These are phyloP conservation scores for Raddia distichophylla DNA, from an alignment of 176 grass and related monocot species.

Conservation along the genomic window DNA sequence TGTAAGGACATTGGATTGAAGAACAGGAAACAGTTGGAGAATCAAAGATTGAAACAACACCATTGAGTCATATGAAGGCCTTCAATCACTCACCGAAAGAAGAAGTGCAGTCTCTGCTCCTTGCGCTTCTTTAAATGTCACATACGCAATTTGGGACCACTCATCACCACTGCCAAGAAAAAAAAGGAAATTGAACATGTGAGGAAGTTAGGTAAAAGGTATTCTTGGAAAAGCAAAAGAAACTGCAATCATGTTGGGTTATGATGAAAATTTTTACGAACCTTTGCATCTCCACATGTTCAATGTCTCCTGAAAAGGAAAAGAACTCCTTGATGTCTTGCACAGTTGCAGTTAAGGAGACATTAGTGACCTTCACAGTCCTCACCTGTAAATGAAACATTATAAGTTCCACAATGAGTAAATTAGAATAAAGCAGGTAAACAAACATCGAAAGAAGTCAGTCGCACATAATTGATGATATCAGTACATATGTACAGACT, in stretches of 20 bases:
- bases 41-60: background rate
- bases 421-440: conserved; percentile 18
- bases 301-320: conserved; percentile 93
- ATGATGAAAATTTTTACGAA: conserved; percentile 34
- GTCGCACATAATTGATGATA: background rate
- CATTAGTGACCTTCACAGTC: conserved; percentile 83
- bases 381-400: conserved; percentile 58
- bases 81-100: conserved; percentile 73
- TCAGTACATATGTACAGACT: background rate
- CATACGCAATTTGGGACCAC: conserved; percentile 97
- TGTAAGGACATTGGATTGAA: background rate
- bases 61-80: conserved; percentile 15
- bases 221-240: background rate
- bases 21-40: background rate
- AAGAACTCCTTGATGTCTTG: conserved; percentile 96
- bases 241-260: background rate
- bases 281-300: conserved; percentile 89
- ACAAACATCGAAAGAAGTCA: background rate
- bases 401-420: background rate
- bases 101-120: conserved; percentile 94
- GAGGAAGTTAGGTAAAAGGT: background rate
- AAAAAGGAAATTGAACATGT: conserved; percentile 19
- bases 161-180: conserved; percentile 69
- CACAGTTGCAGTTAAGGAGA: conserved; percentile 77
- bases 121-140: conserved; percentile 88